These are phyloP conservation scores for Dryas drummondii DNA, from an alignment of 306 rosid species.

Conservation along the genomic window DNA sequence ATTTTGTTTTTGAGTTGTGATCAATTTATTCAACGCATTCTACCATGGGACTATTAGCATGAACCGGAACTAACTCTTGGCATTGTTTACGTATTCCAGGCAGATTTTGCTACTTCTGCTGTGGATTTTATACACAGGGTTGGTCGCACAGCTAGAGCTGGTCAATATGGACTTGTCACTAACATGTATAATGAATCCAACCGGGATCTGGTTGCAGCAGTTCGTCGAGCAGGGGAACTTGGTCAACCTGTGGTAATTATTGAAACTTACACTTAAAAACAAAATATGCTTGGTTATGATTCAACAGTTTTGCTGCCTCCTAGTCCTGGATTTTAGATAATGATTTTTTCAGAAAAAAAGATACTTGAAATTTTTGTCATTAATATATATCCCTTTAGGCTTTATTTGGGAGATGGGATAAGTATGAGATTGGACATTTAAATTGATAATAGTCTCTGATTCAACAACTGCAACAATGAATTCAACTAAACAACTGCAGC, in stretches of 20 bases:
- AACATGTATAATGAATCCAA: conserved; percentile 79
- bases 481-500: no score
- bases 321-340: neutral
- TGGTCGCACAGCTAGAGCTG: conserved; percentile 96
- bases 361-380: no score
- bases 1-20: neutral
- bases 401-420: no score
- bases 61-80: conserved; percentile 23
- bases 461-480: no score
- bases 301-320: conserved; percentile 1
- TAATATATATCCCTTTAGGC: no score
- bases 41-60: neutral
- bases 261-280: conserved; percentile 3
- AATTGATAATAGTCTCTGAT: no score
- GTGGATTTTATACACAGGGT: conserved; percentile 90
- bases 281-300: neutral
- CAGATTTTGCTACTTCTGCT: conserved; percentile 90
- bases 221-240: conserved; percentile 70
- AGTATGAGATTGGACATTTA: no score
- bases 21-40: neutral
- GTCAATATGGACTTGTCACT: conserved; percentile 81
- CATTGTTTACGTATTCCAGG: conserved; percentile 53
- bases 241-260: conserved; percentile 75
- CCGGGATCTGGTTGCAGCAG: conserved; percentile 74
- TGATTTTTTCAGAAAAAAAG: no score